Percentiles rank a stretch among this genome's conserved stretches.
Evolutionary conservation across 441 rosid genomes (phyloP).

Genomic region (Daphne laureola): DNA sequence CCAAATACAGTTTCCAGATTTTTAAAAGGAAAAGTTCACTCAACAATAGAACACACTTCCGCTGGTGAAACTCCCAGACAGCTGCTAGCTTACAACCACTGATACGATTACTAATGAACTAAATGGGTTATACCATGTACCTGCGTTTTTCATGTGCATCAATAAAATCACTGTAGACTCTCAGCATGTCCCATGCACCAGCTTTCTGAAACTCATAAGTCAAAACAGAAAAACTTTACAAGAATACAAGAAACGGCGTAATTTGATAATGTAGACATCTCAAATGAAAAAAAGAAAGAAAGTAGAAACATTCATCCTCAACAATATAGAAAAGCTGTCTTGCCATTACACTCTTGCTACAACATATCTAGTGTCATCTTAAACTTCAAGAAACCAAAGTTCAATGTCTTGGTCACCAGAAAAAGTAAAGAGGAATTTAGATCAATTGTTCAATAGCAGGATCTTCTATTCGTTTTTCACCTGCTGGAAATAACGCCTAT

Average conservation of each 20-base stretch:
- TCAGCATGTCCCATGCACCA: slow-evolving; percentile 93
- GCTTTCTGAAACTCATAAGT: slow-evolving; percentile 51
- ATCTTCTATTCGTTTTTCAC: too few species aligned
- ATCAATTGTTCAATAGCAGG: too few species aligned
- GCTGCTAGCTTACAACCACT: too few species aligned
- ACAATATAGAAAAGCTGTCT: not conserved
- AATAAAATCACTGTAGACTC: slow-evolving; percentile 71
- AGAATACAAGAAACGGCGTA: not conserved
- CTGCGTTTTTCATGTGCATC: slow-evolving; percentile 73
- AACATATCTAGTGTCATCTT: too few species aligned
- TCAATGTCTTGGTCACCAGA: not conserved
- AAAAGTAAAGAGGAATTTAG: too few species aligned
- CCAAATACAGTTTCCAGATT: too few species aligned
- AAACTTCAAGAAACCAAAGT: not conserved
- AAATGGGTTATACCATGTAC: slow-evolving; percentile 21
- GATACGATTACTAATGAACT: too few species aligned
- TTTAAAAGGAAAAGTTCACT: too few species aligned
- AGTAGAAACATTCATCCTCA: slow-evolving; percentile 2
- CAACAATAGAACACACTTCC: too few species aligned
- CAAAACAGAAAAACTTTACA: slow-evolving; percentile 6
- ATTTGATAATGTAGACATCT: not conserved
- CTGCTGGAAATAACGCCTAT: too few species aligned
- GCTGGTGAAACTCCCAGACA: too few species aligned
- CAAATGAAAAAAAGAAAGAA: not conserved
- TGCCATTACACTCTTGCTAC: not conserved